Evolutionary conservation across 495 filamentous ascomycete genomes (phyloP).

Genomic region (Daldinia grandis): DNA sequence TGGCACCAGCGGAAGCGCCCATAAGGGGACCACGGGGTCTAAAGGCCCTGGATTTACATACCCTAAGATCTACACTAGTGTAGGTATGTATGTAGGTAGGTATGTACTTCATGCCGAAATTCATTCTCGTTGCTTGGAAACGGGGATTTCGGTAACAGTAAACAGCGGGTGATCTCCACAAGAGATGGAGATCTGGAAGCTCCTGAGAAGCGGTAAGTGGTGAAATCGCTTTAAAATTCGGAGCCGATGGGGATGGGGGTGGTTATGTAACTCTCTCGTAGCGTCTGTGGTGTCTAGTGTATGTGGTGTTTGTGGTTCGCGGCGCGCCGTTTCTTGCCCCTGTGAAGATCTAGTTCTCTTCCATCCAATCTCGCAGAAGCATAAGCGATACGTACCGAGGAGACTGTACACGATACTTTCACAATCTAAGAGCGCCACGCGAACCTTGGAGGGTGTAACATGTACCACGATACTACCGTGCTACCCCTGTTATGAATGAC

Average conservation of each 20-base stretch:
- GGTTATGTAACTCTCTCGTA: conserved; percentile 18
- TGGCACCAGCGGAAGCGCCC: background rate
- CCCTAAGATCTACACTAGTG: no score
- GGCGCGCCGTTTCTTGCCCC: conserved; percentile 19
- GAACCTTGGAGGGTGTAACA: conserved; percentile 9
- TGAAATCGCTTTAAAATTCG: conserved; percentile 2
- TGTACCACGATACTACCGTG: conserved; percentile 15
- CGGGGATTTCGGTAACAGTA: conserved; percentile 6
- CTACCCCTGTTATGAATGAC: conserved; percentile 32
- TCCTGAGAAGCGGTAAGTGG: conserved; percentile 4
- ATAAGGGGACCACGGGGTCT: background rate
- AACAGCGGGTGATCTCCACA: background rate
- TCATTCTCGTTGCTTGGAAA: background rate
- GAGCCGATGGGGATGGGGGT: conserved; percentile 4
- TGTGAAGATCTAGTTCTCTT: conserved; percentile 28
- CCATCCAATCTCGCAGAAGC: conserved; percentile 14
- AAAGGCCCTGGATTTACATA: background rate
- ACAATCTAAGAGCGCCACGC: background rate
- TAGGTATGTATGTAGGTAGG: no score
- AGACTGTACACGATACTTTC: conserved; percentile 17
- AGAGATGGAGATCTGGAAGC: background rate
- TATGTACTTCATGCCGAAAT: background rate
- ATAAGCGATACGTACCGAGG: background rate
- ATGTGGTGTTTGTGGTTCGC: background rate
- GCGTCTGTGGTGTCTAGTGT: no score